These are phyloP conservation scores for Suillus discolor DNA, from an alignment of 768 basidiomycete species.

Conservation along the genomic window DNA sequence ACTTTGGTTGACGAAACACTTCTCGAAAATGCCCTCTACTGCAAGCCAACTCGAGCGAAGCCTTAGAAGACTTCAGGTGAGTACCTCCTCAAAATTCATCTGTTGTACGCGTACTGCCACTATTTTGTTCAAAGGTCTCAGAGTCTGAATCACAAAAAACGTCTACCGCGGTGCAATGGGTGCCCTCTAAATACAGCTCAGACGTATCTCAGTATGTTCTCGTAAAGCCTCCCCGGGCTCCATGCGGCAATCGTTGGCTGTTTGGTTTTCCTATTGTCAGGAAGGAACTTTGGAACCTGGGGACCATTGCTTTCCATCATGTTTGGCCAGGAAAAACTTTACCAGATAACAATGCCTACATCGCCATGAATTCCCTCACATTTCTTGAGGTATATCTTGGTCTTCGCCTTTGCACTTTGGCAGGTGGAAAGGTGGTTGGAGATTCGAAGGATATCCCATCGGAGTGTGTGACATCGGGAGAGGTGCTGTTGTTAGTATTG, in stretches of 20 bases:
- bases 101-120: neutral
- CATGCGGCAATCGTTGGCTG: neutral
- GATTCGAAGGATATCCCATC: neutral
- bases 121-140: neutral
- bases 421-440: neutral
- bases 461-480: neutral
- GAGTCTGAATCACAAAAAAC: neutral
- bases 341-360: neutral
- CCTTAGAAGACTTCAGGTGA: neutral
- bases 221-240: neutral
- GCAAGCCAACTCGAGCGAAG: neutral
- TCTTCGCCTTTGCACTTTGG: neutral
- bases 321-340: neutral
- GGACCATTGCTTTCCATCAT: neutral
- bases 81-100: neutral
- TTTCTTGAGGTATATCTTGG: neutral
- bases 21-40: neutral
- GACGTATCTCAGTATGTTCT: neutral
- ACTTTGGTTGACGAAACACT: neutral
- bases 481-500: conserved; percentile 1
- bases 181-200: neutral
- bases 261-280: neutral
- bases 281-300: neutral
- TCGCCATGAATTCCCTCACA: neutral
- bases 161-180: neutral